Conservation (phyloP, 2,329 filamentous ascomycete genomes). For the Penicillium sp. region DNA sequence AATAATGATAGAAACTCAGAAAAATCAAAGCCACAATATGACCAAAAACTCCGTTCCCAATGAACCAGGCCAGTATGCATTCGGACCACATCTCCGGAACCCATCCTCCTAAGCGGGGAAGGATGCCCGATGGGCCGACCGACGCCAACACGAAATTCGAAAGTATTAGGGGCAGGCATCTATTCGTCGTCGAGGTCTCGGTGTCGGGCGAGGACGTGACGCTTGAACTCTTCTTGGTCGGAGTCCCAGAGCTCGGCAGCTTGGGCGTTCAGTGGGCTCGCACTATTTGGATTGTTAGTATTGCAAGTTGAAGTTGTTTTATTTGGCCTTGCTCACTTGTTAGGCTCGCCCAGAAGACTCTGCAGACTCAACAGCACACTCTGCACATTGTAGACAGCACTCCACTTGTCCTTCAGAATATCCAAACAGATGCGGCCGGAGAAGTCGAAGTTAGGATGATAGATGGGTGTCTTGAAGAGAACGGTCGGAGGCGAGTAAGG, state of each 20-base stretch:
- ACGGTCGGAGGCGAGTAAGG: conserved; percentile 89
- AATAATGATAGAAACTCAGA: conserved; percentile 12
- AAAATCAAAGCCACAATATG: conserved; percentile 8
- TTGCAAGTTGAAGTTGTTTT: not conserved
- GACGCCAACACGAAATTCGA: conserved; percentile 18
- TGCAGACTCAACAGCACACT: conserved; percentile 91
- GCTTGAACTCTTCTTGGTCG: conserved; percentile 83
- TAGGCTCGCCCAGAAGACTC: conserved; percentile 92
- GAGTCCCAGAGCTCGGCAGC: conserved; percentile 95
- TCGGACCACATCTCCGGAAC: conserved; percentile 9
- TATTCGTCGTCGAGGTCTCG: conserved; percentile 56
- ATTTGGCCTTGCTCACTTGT: conserved; percentile 69
- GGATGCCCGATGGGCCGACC: conserved; percentile 7
- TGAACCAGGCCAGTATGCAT: conserved; percentile 24
- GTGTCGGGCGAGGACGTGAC: conserved; percentile 64
- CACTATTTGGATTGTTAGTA: conserved; percentile 52
- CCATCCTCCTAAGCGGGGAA: not conserved
- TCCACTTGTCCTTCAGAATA: conserved; percentile 99
- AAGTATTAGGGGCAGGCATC: conserved; percentile 4
- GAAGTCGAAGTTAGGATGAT: conserved; percentile 98
- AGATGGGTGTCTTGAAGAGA: conserved; percentile 97
- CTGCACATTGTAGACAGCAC: conserved; percentile 93
- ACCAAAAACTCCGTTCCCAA: conserved; percentile 22
- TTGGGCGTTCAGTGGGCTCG: conserved; percentile 92
- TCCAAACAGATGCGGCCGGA: conserved; percentile 95